Evolutionary conservation across 1,284 basidiomycete species (phyloP), one percentile per base, ranked within the genome.

Genomic region (Limonomyces culmigenus): DNA sequence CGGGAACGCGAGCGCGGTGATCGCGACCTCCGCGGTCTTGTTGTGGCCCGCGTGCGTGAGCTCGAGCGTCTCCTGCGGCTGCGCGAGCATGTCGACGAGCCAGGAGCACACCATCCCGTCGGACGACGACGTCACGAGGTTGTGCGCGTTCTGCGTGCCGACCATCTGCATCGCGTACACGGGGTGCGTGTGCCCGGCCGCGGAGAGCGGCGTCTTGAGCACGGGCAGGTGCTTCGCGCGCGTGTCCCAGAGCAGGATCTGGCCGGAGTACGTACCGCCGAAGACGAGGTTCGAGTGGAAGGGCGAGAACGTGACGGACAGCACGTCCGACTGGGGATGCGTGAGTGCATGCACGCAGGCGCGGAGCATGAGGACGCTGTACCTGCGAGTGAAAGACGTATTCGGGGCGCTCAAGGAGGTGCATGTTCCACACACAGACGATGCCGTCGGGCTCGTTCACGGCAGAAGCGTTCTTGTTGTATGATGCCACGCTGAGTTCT

Each of bases 181-280:
- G 2, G 95, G 95, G 54, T 98, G 93, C 2, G 93, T 97, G 51
- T 99, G 95, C 0, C 95, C 92, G 19, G 85, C 76, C 2, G 89
- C 86, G 4, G 88, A 92, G 32, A 98, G 59, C 0, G 95, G 95
- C 3, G 93, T 95, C 60, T 97, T 98, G 41, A 97, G 67, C 1
- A 97, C 88, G 0, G 95, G 93, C 4, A 96, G 61, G 49, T 93
- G 87, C 47, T 93, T 91, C 1, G 91, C 86, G 32, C 93, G 74
- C n/a, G 92, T 97, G 53, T 99, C 93, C 95, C 95, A 99, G 2
- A 98, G 67, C 27, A 98, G 60, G 38, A 99, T 93, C 59, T 99
- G 95, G 5, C 95, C 95, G 19, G 89, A 93, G 53, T 98, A 97
- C 10, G 92, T 96, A 10, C 95, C 95, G 36, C 95, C 95, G 45